A percentile compares a stretch with the other conserved stretches of the same genome.
These are phyloP conservation scores for Tetrahymena thermophila DNA, from an alignment of 73 alveolate species.

Conservation along the genomic window DNA sequence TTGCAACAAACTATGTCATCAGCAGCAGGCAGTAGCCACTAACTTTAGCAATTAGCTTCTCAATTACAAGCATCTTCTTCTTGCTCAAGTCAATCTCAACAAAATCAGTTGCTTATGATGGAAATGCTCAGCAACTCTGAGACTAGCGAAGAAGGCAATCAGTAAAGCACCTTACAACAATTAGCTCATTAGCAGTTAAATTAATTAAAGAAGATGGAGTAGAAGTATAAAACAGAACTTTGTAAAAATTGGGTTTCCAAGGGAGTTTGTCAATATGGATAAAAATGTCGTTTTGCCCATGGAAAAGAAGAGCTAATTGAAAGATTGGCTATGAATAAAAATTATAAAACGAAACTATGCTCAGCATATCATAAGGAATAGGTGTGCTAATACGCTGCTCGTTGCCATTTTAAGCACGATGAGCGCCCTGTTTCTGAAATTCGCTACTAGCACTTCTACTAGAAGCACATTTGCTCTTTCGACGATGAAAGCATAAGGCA, in stretches of 20 bases:
- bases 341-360: constrained; percentile 72
- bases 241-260: constrained; percentile 84
- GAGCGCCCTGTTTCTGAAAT: constrained; percentile 60
- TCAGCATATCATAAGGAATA: constrained; percentile 60
- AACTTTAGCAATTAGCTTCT: not conserved
- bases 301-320: constrained; percentile 67
- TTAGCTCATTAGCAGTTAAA: not conserved
- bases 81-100: not conserved
- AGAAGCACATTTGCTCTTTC: not conserved
- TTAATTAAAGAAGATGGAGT: constrained; percentile 8
- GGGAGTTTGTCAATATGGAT: constrained; percentile 69
- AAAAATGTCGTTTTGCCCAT: constrained; percentile 86
- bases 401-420: constrained; percentile 83
- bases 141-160: not conserved
- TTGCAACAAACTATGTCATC: not conserved
- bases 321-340: constrained; percentile 44
- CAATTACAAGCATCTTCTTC: not conserved
- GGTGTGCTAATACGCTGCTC: constrained; percentile 74
- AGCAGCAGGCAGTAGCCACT: not conserved
- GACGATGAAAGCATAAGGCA: not conserved
- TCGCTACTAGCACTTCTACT: not conserved
- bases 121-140: not conserved
- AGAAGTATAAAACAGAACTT: constrained; percentile 81
- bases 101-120: not conserved
- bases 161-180: not conserved